These are phyloP conservation scores for Moniliella sp. DNA, from an alignment of 1,284 basidiomycete species.

Conservation along the genomic window DNA sequence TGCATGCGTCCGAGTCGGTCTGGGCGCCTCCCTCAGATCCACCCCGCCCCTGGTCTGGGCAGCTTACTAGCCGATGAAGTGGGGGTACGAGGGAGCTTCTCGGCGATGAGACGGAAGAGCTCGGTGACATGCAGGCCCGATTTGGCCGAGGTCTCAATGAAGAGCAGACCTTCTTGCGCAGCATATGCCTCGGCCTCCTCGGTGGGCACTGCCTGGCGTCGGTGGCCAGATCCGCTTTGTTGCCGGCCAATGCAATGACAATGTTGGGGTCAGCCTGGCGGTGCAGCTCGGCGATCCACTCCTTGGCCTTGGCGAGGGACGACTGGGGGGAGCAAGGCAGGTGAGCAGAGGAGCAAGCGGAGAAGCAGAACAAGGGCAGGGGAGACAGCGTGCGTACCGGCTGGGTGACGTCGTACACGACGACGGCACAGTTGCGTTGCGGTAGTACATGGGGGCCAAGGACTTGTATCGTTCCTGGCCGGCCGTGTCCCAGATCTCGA, in stretches of 20 bases:
- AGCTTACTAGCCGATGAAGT: too few species aligned
- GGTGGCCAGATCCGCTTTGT: conserved; percentile 64
- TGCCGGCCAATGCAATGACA: conserved; percentile 60
- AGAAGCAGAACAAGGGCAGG: not conserved
- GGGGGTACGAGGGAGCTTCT: conserved; percentile 30
- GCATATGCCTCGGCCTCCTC: conserved; percentile 63
- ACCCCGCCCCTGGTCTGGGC: too few species aligned
- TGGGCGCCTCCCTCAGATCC: too few species aligned
- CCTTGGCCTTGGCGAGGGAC: conserved; percentile 77
- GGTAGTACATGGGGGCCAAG: conserved; percentile 33
- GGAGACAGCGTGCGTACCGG: conserved; percentile 3
- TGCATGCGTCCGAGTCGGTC: too few species aligned
- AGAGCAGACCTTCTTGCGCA: conserved; percentile 78
- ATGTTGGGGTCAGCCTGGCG: conserved; percentile 91
- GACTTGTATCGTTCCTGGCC: conserved; percentile 1
- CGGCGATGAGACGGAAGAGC: conserved; percentile 36
- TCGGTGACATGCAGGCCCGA: conserved; percentile 67
- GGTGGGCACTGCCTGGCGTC: conserved; percentile 34
- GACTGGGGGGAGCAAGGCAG: conserved; percentile 4
- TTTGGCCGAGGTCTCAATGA: conserved; percentile 89
- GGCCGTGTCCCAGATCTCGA: conserved; percentile 80
- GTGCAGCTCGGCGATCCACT: conserved; percentile 87
- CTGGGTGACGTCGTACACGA: conserved; percentile 30
- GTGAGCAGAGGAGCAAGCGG: not conserved
- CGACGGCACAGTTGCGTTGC: conserved; percentile 32